These are phyloP conservation scores for Talaromyces islandicus DNA, from an alignment of 2,329 filamentous ascomycete genomes.

Conservation along the genomic window DNA sequence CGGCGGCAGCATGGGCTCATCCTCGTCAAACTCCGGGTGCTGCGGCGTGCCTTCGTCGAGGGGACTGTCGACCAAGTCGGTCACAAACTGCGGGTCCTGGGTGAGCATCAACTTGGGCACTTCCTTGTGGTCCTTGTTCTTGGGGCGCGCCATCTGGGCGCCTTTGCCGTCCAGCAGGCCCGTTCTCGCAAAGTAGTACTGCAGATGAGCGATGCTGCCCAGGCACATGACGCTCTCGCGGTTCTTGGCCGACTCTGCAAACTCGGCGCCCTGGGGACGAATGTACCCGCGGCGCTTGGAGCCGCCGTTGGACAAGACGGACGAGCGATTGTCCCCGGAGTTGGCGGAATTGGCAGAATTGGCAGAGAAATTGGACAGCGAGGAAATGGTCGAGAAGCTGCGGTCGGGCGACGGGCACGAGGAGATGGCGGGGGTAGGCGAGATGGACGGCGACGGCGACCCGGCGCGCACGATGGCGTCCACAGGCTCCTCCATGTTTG, in stretches of 20 bases:
- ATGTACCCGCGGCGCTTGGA: constrained; percentile 72
- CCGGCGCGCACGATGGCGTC: constrained; percentile 23
- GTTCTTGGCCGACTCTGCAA: constrained; percentile 82
- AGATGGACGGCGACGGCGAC: constrained; percentile 36
- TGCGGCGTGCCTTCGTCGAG: constrained; percentile 34
- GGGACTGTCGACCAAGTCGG: constrained; percentile 48
- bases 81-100: constrained; percentile 29
- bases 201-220: constrained; percentile 92
- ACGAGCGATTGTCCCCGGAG: constrained; percentile 36
- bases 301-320: constrained; percentile 32
- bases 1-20: constrained; percentile 82
- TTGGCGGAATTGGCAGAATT: constrained; percentile 3
- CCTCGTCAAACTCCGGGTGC: constrained; percentile 50
- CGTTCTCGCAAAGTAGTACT: constrained; percentile 96
- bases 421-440: constrained; percentile 38
- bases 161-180: constrained; percentile 91
- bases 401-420: constrained; percentile 39
- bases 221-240: constrained; percentile 94
- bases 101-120: constrained; percentile 36
- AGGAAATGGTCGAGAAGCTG: constrained; percentile 42
- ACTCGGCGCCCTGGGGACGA: constrained; percentile 78
- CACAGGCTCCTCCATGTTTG: constrained; percentile 11
- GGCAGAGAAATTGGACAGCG: constrained; percentile 37
- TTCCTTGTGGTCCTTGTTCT: constrained; percentile 41
- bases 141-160: constrained; percentile 72